Evolutionary conservation across 208 protist species (phyloP), one percentile per base, ranked within the genome.

Genomic region (Herpetomonas muscarum): DNA sequence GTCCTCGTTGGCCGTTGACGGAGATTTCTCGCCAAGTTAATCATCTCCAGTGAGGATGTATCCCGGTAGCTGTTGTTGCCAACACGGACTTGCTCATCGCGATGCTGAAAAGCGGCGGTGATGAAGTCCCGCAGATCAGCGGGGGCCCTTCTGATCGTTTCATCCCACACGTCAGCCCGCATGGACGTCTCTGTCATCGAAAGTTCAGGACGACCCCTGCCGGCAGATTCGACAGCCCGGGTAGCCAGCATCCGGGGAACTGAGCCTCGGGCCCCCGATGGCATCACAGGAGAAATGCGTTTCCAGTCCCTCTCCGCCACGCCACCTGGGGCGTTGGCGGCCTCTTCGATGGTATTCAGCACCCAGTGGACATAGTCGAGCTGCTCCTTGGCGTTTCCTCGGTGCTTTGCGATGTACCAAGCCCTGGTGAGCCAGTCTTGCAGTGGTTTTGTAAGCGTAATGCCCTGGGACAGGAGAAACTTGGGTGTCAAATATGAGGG

Each of bases 341-440:
- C 78, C 3, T 84, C 68, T 51, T 90, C 80, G 26, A 93, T 56
- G 7, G 65, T 62, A 28, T 60, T 49, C 32, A 93, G 31, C 0
- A 71, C 87, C 83, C 87, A 93, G 5, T 64, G 34, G 46, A 86
- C 80, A 51, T 93, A 93, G 19, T 67, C 67, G 32, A 66, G 52
- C 24, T 64, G 63, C 36, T 80, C 78, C 12, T 46, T 69, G 12
- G 58, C 67, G 22, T 51, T 70, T 19, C 53, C 31, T 48, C 81
- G 67, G 15, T 78, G 74, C 29, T 75, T 72, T 1, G 81, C 69
- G 5, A 90, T 9, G 44, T 85, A 89, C 0, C 70, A 70, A 3
- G 80, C 87, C 6, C 77, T 57, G 10, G 71, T 78, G 17, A 93
- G 57, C 83, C 87, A 93, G 44, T 84, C 74, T 7, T 70, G 44